Base-by-base conservation (phyloP, 2,329 filamentous ascomycete species). In the Immersiporthe knoxdaviesiana region DNA sequence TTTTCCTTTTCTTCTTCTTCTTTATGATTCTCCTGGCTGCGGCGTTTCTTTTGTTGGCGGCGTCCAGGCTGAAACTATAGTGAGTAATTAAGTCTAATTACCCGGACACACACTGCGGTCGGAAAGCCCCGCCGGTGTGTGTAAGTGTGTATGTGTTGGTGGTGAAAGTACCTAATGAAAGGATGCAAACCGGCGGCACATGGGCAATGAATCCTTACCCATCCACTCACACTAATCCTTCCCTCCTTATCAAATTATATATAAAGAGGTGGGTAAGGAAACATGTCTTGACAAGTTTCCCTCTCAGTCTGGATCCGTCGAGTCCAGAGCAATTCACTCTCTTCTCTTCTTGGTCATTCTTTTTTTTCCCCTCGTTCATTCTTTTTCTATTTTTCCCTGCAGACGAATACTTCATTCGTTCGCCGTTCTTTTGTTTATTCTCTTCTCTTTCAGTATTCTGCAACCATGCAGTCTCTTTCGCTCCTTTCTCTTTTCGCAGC, bases 381-480 rank as follows among this genome's bases (percentile, higher is more conserved):
- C 14, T 27, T 56, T 7, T 39, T 39, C n/a, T 30, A 2, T 30
- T 59, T 21, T 11, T 52, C 16, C 21, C 41, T 44, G 18, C 41
- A 44, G n/a, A n/a, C n/a, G n/a, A 44, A 44, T 18, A 21, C 37
- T 58, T 30, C 27, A 35, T 6, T 58, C 35, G 4, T 21, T 63
- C 39, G 24, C 14, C n/a, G 12, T 54, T 39, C 24, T 12, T 41
- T 39, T 35, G n/a, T n/a, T 6, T 35, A 60, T 59, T 24, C 3
- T 47, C 6, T 21, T 2, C 41, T 11, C 11, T 21, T 60, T 24
- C 32, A 32, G 32, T 7, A 37, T 47, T 7, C 37, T 47, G 50
- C 32, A 44, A 69, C 35, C 11, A 69, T 69, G 67, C 44, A 66
- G 63, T 59, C 58, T 7, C 37, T 58, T 39, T 37, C 44, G 16